These are phyloP conservation scores for Porcisia deanei DNA, from an alignment of 208 protist genomes.

Conservation along the genomic window DNA sequence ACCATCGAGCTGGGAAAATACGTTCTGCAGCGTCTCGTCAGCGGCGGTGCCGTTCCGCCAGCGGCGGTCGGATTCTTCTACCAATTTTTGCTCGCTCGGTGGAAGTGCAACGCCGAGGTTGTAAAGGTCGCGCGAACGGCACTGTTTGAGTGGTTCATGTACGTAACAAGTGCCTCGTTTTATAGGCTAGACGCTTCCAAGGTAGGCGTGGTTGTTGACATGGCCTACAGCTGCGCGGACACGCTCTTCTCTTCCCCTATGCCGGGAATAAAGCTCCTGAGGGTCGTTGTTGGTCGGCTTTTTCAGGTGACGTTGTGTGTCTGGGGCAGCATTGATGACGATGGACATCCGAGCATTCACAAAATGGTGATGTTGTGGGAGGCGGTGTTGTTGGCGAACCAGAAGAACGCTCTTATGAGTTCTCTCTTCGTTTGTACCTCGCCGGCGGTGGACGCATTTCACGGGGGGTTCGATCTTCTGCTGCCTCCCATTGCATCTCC, in stretches of 20 bases:
- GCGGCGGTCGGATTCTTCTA: slow-evolving; percentile 42
- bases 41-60: slow-evolving; percentile 52
- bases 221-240: slow-evolving; percentile 40
- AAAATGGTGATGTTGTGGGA: slow-evolving; percentile 48
- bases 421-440: slow-evolving; percentile 20
- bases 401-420: slow-evolving; percentile 6
- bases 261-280: slow-evolving; percentile 46
- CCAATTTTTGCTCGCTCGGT: slow-evolving; percentile 33
- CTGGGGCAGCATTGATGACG: slow-evolving; percentile 14
- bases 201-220: slow-evolving; percentile 43
- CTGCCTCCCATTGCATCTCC: slow-evolving; percentile 15
- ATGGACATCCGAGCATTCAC: slow-evolving; percentile 12
- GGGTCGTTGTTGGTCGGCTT: slow-evolving; percentile 36
- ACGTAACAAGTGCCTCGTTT: slow-evolving; percentile 43
- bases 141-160: slow-evolving; percentile 72
- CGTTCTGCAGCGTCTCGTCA: slow-evolving; percentile 52
- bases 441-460: slow-evolving; percentile 13
- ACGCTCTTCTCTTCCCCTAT: slow-evolving; percentile 51
- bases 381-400: slow-evolving; percentile 33
- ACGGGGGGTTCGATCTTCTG: slow-evolving; percentile 35
- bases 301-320: slow-evolving; percentile 51
- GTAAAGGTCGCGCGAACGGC: slow-evolving; percentile 31
- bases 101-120: slow-evolving; percentile 33
- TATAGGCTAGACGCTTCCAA: slow-evolving; percentile 36
- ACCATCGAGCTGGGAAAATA: slow-evolving; percentile 54